These are phyloP conservation scores for Leccinum rimulosum DNA, from an alignment of 768 basidiomycete genomes.

Conservation along the genomic window DNA sequence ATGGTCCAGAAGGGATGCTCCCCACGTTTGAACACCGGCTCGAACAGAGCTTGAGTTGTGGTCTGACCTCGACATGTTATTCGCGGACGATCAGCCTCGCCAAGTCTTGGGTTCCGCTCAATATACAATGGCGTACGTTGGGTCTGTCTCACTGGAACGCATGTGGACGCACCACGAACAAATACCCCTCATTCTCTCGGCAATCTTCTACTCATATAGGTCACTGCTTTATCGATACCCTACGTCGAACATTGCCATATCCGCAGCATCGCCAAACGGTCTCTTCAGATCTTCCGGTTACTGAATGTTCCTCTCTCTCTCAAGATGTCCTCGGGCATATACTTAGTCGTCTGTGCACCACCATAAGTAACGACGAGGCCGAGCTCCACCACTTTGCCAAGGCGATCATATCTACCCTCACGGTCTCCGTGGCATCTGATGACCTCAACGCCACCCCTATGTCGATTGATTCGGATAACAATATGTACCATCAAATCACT, in stretches of 20 bases:
- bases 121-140: constrained; percentile 82
- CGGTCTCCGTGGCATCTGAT: constrained; percentile 53
- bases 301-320: constrained; percentile 65
- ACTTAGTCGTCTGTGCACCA: constrained; percentile 82
- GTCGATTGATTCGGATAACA: not conserved
- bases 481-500: not conserved
- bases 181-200: constrained; percentile 74
- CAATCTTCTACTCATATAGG: constrained; percentile 79
- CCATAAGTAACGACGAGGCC: constrained; percentile 71
- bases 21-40: constrained; percentile 72
- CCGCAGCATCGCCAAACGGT: constrained; percentile 83
- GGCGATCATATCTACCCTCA: constrained; percentile 78
- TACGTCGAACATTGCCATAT: constrained; percentile 91
- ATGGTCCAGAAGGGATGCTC: constrained; percentile 83
- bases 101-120: constrained; percentile 78
- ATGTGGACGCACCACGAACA: constrained; percentile 72
- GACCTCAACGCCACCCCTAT: constrained; percentile 48
- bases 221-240: constrained; percentile 71
- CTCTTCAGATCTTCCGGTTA: constrained; percentile 85
- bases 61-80: constrained; percentile 45
- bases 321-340: constrained; percentile 73
- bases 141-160: constrained; percentile 71
- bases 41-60: constrained; percentile 66
- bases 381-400: constrained; percentile 81
- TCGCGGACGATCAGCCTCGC: constrained; percentile 63